A percentile compares a stretch with the other conserved stretches of the same genome.
Conservation (phyloP, 352 stramenopile genomes). For the Ochromonadaceae sp. region DNA sequence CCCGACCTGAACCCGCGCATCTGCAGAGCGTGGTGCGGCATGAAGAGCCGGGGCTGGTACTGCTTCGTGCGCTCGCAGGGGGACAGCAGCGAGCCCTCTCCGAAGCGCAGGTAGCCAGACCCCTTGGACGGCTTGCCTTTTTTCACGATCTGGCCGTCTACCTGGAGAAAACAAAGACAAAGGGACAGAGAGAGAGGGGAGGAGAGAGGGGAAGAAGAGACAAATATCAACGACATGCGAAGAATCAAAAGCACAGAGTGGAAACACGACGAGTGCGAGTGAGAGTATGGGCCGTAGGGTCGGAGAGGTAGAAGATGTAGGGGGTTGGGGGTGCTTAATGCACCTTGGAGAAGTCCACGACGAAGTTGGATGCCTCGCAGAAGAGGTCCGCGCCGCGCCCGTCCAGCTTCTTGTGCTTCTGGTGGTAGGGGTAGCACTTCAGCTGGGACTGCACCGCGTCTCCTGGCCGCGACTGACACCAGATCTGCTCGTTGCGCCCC, state of each 20-base stretch:
- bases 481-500: neutral
- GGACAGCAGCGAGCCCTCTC: neutral
- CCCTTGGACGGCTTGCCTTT: slow-evolving; percentile 1
- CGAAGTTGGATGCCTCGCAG: slow-evolving; percentile 20
- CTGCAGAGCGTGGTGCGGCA: slow-evolving; percentile 17
- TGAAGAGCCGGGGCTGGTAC: slow-evolving; percentile 4
- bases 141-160: neutral
- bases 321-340: no score
- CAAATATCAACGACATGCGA: no score
- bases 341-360: slow-evolving; percentile 27
- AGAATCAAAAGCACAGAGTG: no score
- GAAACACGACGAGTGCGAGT: no score
- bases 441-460: neutral
- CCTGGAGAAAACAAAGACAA: neutral
- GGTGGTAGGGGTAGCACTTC: slow-evolving; percentile 21
- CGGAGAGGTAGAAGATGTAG: no score
- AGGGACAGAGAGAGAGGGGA: no score
- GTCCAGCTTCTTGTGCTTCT: slow-evolving; percentile 14
- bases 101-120: slow-evolving; percentile 20
- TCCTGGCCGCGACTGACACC: no score
- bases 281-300: no score
- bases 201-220: no score
- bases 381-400: slow-evolving; percentile 13
- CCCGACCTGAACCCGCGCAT: slow-evolving; percentile 16
- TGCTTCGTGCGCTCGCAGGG: slow-evolving; percentile 13